Evolutionary conservation across 495 filamentous ascomycete genomes (phyloP).

Genomic region (Tuber umbilicatum): DNA sequence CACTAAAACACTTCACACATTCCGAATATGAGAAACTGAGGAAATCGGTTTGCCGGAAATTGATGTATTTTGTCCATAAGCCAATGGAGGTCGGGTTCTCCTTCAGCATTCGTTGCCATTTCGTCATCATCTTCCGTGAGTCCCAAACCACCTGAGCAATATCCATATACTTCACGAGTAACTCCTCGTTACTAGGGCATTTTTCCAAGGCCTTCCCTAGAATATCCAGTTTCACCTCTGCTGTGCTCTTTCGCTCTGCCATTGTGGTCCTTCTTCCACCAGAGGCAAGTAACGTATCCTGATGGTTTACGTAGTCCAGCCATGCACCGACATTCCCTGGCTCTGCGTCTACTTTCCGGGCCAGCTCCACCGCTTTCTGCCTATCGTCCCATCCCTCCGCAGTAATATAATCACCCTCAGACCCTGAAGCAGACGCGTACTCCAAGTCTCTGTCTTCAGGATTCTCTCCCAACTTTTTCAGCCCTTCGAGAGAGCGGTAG

Average conservation of each 20-base stretch:
- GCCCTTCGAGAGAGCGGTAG: constrained; percentile 66
- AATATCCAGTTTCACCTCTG: constrained; percentile 73
- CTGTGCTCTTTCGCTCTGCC: constrained; percentile 60
- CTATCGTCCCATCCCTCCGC: constrained; percentile 44
- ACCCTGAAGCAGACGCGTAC: constrained; percentile 49
- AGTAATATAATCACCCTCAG: constrained; percentile 44
- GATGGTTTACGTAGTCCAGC: constrained; percentile 68
- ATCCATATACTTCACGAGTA: constrained; percentile 63
- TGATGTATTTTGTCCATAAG: constrained; percentile 68
- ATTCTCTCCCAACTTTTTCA: constrained; percentile 48
- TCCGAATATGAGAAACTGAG: constrained; percentile 62
- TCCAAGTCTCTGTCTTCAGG: constrained; percentile 52
- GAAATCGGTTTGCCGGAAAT: constrained; percentile 67
- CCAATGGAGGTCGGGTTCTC: constrained; percentile 53
- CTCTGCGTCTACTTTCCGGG: constrained; percentile 52
- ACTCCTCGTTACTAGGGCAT: constrained; percentile 48
- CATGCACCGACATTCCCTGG: constrained; percentile 65
- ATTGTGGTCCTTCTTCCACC: constrained; percentile 48
- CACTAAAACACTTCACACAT: constrained; percentile 52
- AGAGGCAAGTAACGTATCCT: constrained; percentile 56
- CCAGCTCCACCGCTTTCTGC: constrained; percentile 54
- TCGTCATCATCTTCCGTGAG: constrained; percentile 51
- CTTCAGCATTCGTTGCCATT: constrained; percentile 59
- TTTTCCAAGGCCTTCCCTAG: constrained; percentile 69
- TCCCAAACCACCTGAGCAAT: constrained; percentile 71